Evolutionary conservation across 2,329 filamentous ascomycete species (phyloP).

Genomic region (Aspergillus vadensis): DNA sequence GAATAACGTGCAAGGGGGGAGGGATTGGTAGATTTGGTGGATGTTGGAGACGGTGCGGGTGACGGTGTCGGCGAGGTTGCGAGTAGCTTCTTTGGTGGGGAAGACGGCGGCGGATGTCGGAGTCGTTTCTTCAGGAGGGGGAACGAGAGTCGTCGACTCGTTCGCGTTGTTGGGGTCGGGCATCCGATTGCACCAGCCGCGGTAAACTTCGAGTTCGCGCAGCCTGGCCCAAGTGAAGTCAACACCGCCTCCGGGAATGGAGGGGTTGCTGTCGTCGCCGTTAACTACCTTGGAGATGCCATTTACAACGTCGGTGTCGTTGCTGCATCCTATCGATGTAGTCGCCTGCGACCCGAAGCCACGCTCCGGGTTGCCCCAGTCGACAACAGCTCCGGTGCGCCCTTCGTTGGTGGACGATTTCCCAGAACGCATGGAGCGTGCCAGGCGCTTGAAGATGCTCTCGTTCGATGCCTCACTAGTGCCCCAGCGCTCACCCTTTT

Average conservation of each 20-base stretch:
- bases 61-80: constrained; percentile 49
- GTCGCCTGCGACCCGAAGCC: constrained; percentile 61
- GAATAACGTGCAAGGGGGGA: constrained; percentile 62
- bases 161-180: constrained; percentile 50
- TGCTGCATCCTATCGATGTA: constrained; percentile 57
- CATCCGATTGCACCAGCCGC: constrained; percentile 61
- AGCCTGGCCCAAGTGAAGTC: constrained; percentile 66
- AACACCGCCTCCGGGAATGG: constrained; percentile 55
- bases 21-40: constrained; percentile 54
- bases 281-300: constrained; percentile 56
- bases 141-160: constrained; percentile 34
- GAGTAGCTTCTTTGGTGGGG: not conserved
- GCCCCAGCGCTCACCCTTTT: constrained; percentile 86
- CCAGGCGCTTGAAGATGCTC: constrained; percentile 84
- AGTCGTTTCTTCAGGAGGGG: constrained; percentile 29
- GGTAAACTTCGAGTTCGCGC: constrained; percentile 60
- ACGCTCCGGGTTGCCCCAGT: constrained; percentile 80
- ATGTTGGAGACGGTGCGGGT: constrained; percentile 55
- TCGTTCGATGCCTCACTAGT: constrained; percentile 76
- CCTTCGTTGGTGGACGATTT: constrained; percentile 36
- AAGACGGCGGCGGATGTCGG: constrained; percentile 11
- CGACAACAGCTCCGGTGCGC: constrained; percentile 65
- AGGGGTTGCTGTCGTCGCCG: constrained; percentile 47
- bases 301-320: constrained; percentile 60
- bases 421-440: constrained; percentile 52